These are phyloP conservation scores for Athelia sp. DNA, from an alignment of 1,284 basidiomycete genomes.

Conservation along the genomic window DNA sequence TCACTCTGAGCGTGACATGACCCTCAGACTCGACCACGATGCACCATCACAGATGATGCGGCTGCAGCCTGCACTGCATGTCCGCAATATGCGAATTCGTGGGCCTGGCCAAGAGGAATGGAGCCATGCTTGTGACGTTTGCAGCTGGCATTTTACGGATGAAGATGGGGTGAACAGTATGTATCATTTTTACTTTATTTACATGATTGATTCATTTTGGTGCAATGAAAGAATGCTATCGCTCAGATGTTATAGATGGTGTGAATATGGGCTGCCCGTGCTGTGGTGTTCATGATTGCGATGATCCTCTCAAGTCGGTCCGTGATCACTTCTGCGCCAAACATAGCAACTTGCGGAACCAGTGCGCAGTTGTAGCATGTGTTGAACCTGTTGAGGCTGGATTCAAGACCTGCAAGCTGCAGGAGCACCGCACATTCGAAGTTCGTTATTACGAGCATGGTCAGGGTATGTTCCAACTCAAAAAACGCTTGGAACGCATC, in stretches of 20 bases:
- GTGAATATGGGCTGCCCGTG: slow-evolving; percentile 23
- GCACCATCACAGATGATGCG: background rate
- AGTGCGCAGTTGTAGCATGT: slow-evolving; percentile 16
- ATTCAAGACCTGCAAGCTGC: slow-evolving; percentile 12
- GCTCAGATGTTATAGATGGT: slow-evolving; percentile 22
- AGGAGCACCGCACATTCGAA: slow-evolving; percentile 14
- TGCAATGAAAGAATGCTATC: slow-evolving; percentile 2
- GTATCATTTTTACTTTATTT: background rate
- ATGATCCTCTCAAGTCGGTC: slow-evolving; percentile 14
- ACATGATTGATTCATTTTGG: background rate
- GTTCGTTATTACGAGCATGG: slow-evolving; percentile 9
- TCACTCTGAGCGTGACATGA: background rate
- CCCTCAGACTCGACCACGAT: background rate
- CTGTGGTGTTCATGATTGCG: slow-evolving; percentile 20
- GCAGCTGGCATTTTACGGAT: background rate
- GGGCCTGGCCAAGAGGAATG: background rate
- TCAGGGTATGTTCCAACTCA: slow-evolving; percentile 19
- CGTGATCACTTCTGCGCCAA: slow-evolving; percentile 19
- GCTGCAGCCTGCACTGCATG: background rate
- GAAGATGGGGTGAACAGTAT: background rate
- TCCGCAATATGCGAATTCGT: background rate
- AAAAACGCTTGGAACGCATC: slow-evolving; percentile 11
- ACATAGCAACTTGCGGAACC: slow-evolving; percentile 11
- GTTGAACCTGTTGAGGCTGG: slow-evolving; percentile 1
- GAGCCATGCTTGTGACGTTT: background rate